Base-by-base conservation (phyloP, 139 green algal species). In the Chlorella vulgaris region DNA sequence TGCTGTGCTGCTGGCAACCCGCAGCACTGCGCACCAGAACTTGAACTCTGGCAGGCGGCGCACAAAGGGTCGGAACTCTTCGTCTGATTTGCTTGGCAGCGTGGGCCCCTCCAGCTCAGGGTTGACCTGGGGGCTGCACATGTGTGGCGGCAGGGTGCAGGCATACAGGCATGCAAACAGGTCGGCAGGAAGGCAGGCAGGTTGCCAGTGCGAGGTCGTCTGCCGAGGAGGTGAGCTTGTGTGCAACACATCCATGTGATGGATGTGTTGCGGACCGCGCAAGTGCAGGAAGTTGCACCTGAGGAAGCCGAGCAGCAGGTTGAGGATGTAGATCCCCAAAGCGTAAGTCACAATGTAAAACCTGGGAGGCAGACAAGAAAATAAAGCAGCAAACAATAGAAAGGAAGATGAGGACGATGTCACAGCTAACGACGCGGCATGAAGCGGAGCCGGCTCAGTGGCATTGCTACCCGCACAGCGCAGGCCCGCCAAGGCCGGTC, bases 311-410 rank as follows among this genome's bases (percentile, higher is more conserved):
- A 99, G 92, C 42, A 99, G 62, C 69, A 99, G 88, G 87, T 99
- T 99, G 42, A 99, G 89, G 76, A 98, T 97, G 89, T 96, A 99
- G 81, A 99, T 99, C 18, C 89, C 97, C 42, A 99, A 82, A 0
- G 93, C 96, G 78, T 99, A 99, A 0, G 97, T 97, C 21, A 99
- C 91, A 77, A 99, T 99, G 89, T 98, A 99, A 83, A 98, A 99
- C 26, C 80, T 84, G 80, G 35, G 63, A 33, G 39, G n/a, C 0
- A 22, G 38, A 39, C 10, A 50, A 33, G 0, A 43, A n/a, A 0
- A 15, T 29, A 4, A 1, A 74, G 4, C 2, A n/a, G 69, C 1
- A 1, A 7, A 43, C n/a, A 62, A 29, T 3, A 36, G n/a, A n/a
- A n/a, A n/a, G n/a, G n/a, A n/a, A n/a, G n/a, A n/a, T n/a, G n/a